Evolutionary conservation across 2,329 filamentous ascomycete species (phyloP), one percentile per base, ranked within the genome.

Genomic region (Aspergillus fischeri): DNA sequence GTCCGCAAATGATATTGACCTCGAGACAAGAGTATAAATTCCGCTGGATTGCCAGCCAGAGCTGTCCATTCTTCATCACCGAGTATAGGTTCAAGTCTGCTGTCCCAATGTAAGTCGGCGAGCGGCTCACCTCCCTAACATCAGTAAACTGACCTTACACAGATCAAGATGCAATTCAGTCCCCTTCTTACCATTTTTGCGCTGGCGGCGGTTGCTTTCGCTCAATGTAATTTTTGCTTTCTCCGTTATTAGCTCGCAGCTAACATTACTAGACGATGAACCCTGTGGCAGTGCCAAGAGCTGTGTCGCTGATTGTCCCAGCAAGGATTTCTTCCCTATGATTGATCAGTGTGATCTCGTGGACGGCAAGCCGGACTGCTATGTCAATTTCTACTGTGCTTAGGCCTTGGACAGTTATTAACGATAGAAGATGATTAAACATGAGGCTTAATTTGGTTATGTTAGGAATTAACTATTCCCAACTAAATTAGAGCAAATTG

Each of bases 321-420:
- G 53, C 49, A 3, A 24, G 1, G 56, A 59, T 29, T 61, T 61
- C 38, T 51, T 56, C n/a, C 56, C 56, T 11, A 21, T 54, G 28
- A 54, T 54, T 21, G 56, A 61, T 24, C 20, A 29, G 10, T 61
- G 56, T 17, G 54, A 59, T 17, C 27, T 48, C 1, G 59, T 38
- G 5, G 38, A 54, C 1, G 56, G 59, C 24, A 28, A 50, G 32
- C 52, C 49, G 1, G 35, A 53, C 1, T 61, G 59, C 38, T 59
- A 59, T 51, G 53, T 56, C 17, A 59, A 59, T 52, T 61, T 61
- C 9, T 61, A 56, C 28, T 61, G 59, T 51, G 59, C 59, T 35
- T 59, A 5, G 14, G 29, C 11, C 11, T 35, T 35, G 29, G 11
- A 2, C 4, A 14, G 10, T 32, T 35, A 10, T 35, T 14, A 11